A percentile compares a stretch with the other conserved stretches of the same genome.
phyloP scores from a whole-genome alignment of 2,329 filamentous ascomycete genomes.

The Pezicula rhizophila region DNA sequence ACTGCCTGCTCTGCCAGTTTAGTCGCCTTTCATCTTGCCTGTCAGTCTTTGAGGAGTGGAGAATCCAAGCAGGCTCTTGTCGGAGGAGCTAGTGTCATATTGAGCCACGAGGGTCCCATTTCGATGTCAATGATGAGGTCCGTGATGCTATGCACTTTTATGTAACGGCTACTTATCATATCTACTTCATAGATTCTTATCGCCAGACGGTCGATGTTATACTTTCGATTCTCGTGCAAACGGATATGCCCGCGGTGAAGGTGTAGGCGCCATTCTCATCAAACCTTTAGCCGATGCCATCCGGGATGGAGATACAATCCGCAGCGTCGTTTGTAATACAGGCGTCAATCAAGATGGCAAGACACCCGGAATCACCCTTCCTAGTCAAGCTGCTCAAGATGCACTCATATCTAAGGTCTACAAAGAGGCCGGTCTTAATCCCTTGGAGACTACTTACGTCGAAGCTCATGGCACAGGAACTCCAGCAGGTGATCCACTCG shows the following conservation, averaged over 20 bases:
- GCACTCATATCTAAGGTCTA: not conserved
- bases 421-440: not conserved
- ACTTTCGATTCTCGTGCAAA: constrained; percentile 34
- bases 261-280: constrained; percentile 32
- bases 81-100: constrained; percentile 6
- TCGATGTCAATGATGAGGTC: constrained; percentile 33
- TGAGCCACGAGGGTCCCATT: constrained; percentile 1
- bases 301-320: constrained; percentile 34
- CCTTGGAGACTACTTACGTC: not conserved
- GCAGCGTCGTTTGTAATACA: constrained; percentile 34
- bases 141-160: constrained; percentile 10
- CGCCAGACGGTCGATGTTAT: constrained; percentile 7
- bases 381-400: constrained; percentile 36
- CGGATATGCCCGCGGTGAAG: constrained; percentile 41
- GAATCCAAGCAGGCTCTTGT: constrained; percentile 27
- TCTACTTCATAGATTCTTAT: constrained; percentile 1
- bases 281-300: constrained; percentile 32
- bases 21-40: constrained; percentile 45
- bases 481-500: constrained; percentile 9
- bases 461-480: constrained; percentile 8
- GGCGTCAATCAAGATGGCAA: constrained; percentile 38
- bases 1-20: no score
- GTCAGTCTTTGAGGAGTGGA: constrained; percentile 39
- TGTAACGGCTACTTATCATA: not conserved
- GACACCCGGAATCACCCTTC: constrained; percentile 37